Conservation (phyloP, 306 rosid species). For the Fragaria ananassa region DNA sequence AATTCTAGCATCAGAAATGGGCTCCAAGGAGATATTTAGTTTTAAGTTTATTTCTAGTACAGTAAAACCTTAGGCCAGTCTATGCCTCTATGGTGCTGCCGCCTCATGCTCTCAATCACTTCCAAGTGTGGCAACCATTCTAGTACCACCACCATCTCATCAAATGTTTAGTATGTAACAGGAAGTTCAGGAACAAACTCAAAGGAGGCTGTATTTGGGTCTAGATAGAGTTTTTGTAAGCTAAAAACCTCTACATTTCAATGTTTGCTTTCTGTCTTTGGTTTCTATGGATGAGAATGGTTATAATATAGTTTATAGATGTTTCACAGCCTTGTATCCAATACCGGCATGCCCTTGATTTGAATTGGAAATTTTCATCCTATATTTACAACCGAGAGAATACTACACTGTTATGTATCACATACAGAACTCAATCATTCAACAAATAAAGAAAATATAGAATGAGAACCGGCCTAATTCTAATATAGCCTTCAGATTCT, state of each 20-base stretch:
- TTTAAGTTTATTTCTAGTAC: background rate
- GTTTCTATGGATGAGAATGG: constrained; percentile 7
- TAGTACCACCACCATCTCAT: constrained; percentile 9
- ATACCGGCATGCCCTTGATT: background rate
- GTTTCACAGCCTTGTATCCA: background rate
- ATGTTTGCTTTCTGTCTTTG: background rate
- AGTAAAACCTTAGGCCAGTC: background rate
- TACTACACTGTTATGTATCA: background rate
- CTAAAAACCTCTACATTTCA: background rate
- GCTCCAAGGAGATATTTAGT: background rate
- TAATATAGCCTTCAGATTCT: background rate
- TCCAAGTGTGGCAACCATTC: background rate
- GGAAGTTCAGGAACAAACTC: background rate
- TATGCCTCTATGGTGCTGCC: constrained; percentile 19
- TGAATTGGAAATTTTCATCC: background rate
- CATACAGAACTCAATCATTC: background rate
- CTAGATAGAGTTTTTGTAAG: constrained; percentile 12
- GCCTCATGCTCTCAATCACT: constrained; percentile 2
- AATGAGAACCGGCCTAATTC: background rate
- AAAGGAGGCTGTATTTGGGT: constrained; percentile 7
- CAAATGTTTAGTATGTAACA: background rate
- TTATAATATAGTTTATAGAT: background rate
- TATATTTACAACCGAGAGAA: background rate
- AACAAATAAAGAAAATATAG: background rate
- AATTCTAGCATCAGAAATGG: background rate